phyloP scores from a whole-genome alignment of 1,284 basidiomycete genomes.

The Kalmanozyma brasiliensis region DNA sequence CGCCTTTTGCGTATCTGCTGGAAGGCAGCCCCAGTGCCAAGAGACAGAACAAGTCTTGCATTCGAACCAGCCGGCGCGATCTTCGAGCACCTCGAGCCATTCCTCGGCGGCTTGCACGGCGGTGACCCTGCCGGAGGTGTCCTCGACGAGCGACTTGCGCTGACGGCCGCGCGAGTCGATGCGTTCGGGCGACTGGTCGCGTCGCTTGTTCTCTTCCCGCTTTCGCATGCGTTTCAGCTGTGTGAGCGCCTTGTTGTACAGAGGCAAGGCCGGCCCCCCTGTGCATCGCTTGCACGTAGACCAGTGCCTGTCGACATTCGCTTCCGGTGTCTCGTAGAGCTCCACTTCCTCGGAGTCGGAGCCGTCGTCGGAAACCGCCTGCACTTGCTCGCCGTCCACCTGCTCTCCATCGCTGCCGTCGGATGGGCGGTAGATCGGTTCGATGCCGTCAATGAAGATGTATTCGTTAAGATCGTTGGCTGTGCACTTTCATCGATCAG shows the following conservation, averaged over 20 bases:
- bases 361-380: conserved; percentile 10
- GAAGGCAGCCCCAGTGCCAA: conserved; percentile 54
- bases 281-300: conserved; percentile 33
- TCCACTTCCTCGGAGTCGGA: conserved; percentile 15
- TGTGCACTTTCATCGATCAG: conserved; percentile 8
- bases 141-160: conserved; percentile 29
- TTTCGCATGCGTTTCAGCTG: conserved; percentile 24
- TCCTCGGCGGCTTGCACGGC: conserved; percentile 36
- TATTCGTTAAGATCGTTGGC: not conserved
- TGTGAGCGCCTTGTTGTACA: conserved; percentile 28
- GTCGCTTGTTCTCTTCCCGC: conserved; percentile 30
- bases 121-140: conserved; percentile 17
- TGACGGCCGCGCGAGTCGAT: conserved; percentile 27
- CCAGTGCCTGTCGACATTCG: conserved; percentile 34
- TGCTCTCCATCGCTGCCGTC: conserved; percentile 16
- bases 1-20: conserved; percentile 19
- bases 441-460: conserved; percentile 24
- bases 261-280: conserved; percentile 27
- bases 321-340: conserved; percentile 18
- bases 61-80: conserved; percentile 52
- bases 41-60: conserved; percentile 48
- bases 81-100: conserved; percentile 40
- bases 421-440: conserved; percentile 8
- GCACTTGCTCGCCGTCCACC: conserved; percentile 1
- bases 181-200: conserved; percentile 22